Evolutionary conservation across 2,329 filamentous ascomycete genomes (phyloP), one percentile per base, ranked within the genome.

Genomic region (Alternaria triticina): DNA sequence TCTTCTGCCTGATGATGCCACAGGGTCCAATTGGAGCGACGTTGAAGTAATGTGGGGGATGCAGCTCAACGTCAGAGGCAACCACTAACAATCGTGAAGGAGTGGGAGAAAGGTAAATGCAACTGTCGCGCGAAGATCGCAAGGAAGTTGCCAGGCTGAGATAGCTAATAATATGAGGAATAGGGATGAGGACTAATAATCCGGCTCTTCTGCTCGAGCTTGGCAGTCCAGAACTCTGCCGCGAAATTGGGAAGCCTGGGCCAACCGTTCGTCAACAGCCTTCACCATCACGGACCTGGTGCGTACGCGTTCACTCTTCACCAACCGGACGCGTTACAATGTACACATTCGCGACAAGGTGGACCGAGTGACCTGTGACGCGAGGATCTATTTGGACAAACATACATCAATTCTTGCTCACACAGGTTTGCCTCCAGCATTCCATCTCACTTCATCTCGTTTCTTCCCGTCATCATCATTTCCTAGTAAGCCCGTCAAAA

Each of bases 1-100:
- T 55, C 65, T 61, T 66, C 61, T 69, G 65, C 66, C 66, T 66
- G 64, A 69, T 67, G 66, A 71, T 67, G 63, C 57, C 64, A 66
- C 54, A 70, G 69, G 71, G 71, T 72, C 70, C 68, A 58, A 61
- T 56, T 62, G 52, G 58, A 55, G 50, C 55, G 33, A 49, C 62
- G 50, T 57, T 25, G 58, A 59, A 51, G 30, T 50, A 63, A 69
- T 73, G 70, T 71, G 70, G 68, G 68, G 67, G 59, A 57, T 58
- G 59, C 59, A 57, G 30, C 54, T 61, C 50, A 62, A 54, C 64
- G 56, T 65, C 52, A 64, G 52, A 62, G 45, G 52, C 47, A 60
- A 52, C 57, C 44, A 57, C 43, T 44, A 59, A 20, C 15, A 40
- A 61, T 61, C 64, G 57, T 65, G 59, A 55, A 66, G 51, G 57